These are phyloP conservation scores for Catharanthus roseus DNA, from an alignment of 257 asterid species.

Conservation along the genomic window DNA sequence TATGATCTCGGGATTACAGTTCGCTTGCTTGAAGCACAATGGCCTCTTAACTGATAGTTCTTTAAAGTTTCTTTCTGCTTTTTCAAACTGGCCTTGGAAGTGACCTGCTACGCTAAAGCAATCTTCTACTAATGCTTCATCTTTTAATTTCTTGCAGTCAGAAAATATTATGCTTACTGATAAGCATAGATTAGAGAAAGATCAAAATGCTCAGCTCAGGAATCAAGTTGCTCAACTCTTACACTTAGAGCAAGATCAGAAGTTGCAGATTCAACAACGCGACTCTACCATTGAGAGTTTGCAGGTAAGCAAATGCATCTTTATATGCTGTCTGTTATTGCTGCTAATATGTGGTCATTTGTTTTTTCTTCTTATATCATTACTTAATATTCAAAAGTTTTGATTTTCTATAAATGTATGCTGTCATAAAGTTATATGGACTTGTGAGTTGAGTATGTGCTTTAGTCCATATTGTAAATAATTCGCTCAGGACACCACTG, in stretches of 20 bases:
- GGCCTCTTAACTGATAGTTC: not conserved
- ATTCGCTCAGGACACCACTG: not conserved
- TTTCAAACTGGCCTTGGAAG: not conserved
- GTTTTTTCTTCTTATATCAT: not conserved
- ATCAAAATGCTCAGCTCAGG: slow-evolving; percentile 68
- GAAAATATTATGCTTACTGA: slow-evolving; percentile 72
- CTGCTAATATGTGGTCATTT: not conserved
- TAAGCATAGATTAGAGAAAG: slow-evolving; percentile 77
- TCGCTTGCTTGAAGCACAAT: not conserved
- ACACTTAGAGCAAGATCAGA: slow-evolving; percentile 78
- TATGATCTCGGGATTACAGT: not conserved
- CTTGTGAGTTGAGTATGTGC: not conserved
- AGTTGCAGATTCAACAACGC: slow-evolving; percentile 63
- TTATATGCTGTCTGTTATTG: not conserved
- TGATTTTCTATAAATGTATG: not conserved
- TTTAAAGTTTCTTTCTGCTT: not conserved
- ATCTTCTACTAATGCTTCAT: slow-evolving; percentile 15
- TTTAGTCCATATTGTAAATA: not conserved
- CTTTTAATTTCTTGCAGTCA: slow-evolving; percentile 47
- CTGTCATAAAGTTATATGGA: not conserved
- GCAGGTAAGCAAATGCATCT: slow-evolving; percentile 47
- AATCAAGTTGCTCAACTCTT: slow-evolving; percentile 71
- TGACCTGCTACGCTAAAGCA: not conserved
- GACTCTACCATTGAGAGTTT: slow-evolving; percentile 75
- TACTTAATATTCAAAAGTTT: not conserved